Evolutionary conservation across 2,329 filamentous ascomycete species (phyloP).

Genomic region (Cladorrhinum sp.): DNA sequence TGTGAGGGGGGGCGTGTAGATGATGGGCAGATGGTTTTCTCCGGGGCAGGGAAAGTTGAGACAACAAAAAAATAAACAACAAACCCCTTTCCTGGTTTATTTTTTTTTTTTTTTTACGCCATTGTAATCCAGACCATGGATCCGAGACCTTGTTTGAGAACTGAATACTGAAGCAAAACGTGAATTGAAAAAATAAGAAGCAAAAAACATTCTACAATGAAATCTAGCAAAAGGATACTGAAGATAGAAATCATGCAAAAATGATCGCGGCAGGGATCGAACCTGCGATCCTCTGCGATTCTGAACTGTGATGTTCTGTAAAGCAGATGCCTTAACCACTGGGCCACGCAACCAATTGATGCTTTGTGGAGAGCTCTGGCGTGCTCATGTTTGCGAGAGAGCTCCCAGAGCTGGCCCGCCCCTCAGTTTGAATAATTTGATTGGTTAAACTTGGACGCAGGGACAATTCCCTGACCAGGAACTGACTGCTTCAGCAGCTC

Average conservation of each 20-base stretch:
- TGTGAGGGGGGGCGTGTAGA: too few relatives aligned
- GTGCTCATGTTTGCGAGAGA: neutral
- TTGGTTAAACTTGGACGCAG: constrained; percentile 3
- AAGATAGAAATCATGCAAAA: constrained; percentile 9
- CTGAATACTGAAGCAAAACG: too few relatives aligned
- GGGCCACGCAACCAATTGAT: constrained; percentile 29
- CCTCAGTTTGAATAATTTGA: constrained; percentile 1
- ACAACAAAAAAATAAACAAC: too few relatives aligned
- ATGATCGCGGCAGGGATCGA: constrained; percentile 35
- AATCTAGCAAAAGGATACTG: too few relatives aligned
- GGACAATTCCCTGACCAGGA: neutral
- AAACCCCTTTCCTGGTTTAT: too few relatives aligned
- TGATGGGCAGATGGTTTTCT: too few relatives aligned
- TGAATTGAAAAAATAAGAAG: too few relatives aligned
- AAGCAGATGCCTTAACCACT: constrained; percentile 36
- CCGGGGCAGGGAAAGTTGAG: too few relatives aligned
- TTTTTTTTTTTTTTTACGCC: too few relatives aligned
- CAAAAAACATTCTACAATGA: too few relatives aligned
- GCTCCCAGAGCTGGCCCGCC: neutral
- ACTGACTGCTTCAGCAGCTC: neutral
- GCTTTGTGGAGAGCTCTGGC: neutral
- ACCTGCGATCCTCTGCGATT: constrained; percentile 34
- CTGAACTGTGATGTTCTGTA: constrained; percentile 25
- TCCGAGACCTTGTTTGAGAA: too few relatives aligned
- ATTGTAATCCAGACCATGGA: too few relatives aligned